Evolutionary conservation across 805 yeast species (phyloP), one percentile per base, ranked within the genome.

Genomic region (Saturnispora ahearnii): DNA sequence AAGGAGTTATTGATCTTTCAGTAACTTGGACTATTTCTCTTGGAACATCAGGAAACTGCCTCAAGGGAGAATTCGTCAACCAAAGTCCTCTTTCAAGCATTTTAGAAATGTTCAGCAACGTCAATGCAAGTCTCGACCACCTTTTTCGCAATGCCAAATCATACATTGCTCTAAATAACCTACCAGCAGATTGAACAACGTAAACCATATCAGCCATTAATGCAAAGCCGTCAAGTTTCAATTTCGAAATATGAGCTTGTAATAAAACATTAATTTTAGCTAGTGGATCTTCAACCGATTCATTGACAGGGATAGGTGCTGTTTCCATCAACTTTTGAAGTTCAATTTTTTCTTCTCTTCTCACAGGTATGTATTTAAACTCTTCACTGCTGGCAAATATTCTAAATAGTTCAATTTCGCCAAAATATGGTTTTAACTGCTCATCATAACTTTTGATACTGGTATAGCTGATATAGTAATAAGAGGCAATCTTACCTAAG

Each of bases 201-300:
- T 87, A 93, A 3, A 87, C 74, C 96, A 90, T 88, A 69, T 93
- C 99, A 0, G 96, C 81, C 75, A 84, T 80, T 53, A 95, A 67
- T 0, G 97, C 96, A 68, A 87, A 87, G 0, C 98, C 98, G 0
- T 85, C 93, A 15, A 93, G 69, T 9, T 72, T 69, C 24, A 90
- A 68, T 34, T 82, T 67, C 1, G 96, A 85, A n/a, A 93, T 86
- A 59, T 86, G 88, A 0, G 96, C 78, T 61, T 93, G 99, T 11
- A 93, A 67, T 34, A 93, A 65, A 7, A 88, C 78, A 56, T 82
- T 88, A 21, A 87, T 77, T 62, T 93, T 93, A 0, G 95, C 84
- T 15, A 78, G 62, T 0, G 90, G 82, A 51, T 87, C 91, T 42
- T 74, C 79, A 0, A 81, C 67, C 4, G 74, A 66, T 54, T 87